Percentiles rank a stretch among this genome's conserved stretches.
Evolutionary conservation across 495 filamentous ascomycete genomes (phyloP).

Genomic region (Hamigera avellanea): DNA sequence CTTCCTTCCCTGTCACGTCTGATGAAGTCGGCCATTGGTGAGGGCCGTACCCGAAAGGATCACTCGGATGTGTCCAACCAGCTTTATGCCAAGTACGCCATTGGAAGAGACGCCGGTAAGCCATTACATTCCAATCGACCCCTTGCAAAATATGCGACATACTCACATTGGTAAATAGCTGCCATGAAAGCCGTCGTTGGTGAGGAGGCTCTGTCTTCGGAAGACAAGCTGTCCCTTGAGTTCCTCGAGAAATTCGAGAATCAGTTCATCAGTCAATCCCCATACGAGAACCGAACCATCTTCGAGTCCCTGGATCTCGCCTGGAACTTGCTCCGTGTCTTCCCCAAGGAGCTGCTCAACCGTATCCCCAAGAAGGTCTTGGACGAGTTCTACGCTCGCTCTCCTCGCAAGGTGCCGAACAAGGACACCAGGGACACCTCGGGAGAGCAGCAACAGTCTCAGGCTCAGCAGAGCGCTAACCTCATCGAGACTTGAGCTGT

Average conservation of each 20-base stretch:
- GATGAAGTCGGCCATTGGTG: conserved; percentile 99
- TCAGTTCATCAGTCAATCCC: conserved; percentile 79
- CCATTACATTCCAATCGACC: not conserved
- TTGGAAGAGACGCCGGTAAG: conserved; percentile 79
- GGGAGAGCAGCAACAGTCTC: conserved; percentile 39
- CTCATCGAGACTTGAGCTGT: conserved; percentile 49
- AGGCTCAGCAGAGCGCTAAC: conserved; percentile 39
- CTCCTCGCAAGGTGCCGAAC: conserved; percentile 38
- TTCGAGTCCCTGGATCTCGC: conserved; percentile 89
- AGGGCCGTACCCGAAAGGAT: conserved; percentile 88
- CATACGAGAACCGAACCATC: conserved; percentile 85
- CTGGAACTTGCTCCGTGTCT: conserved; percentile 92
- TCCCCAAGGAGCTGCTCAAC: conserved; percentile 94
- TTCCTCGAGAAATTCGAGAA: conserved; percentile 98
- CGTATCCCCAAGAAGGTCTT: conserved; percentile 90
- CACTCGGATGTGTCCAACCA: conserved; percentile 98
- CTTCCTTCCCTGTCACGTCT: conserved; percentile 96
- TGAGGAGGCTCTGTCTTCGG: conserved; percentile 86
- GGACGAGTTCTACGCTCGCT: conserved; percentile 82
- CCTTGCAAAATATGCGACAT: not conserved
- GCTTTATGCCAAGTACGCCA: conserved; percentile 99
- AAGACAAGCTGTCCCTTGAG: conserved; percentile 96
- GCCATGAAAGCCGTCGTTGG: conserved; percentile 99
- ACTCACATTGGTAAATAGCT: conserved; percentile 31
- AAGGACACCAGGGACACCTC: conserved; percentile 67